Base-by-base conservation (phyloP, 1,284 basidiomycete genomes). In the Trametes pubescens region DNA sequence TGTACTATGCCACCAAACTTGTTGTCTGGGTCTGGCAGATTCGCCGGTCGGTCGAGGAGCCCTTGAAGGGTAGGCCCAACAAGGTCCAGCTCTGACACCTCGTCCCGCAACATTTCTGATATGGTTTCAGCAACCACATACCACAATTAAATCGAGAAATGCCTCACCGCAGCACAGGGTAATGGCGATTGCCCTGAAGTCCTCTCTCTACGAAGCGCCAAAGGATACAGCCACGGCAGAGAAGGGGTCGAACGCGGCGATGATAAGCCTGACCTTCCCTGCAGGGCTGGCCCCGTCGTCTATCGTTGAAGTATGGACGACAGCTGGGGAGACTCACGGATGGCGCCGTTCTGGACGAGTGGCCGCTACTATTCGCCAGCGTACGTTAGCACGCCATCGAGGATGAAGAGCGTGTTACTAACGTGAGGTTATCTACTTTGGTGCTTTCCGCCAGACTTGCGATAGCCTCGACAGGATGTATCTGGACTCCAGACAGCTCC, bases 51-150 rank as follows among this genome's bases (percentile, higher is more conserved):
- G 48, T 90, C 87, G 18, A 96, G 80, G 51, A 97, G 75, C 1
- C 81, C 75, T 79, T 93, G 90, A 2, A 98, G 79, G 0, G 90
- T 93, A 5, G 92, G 90, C 4, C 90, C 90, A 37, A 89, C 90
- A 4, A 95, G 78, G 76, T 97, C 95, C 44, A 90, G 79, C 47
- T 90, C 88, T 0, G 89, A 86, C 0, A 86, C 86, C 72, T 97
- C 96, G 65, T 96, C 94, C 75, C 90, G 92, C 43, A 98, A 79
- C 4, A 96, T 75, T 63, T 95, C 95, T 93, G 70, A 9, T 1
- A 18, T 5, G 18, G n/a, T 1, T 13, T 56, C 7, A 48, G 29
- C 18, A 10, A 43, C 13, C 29, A n/a, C 16, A 4, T 22, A 10
- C 5, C 24, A 11, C 43, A 52, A 4, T 10, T 24, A 48, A 4